Percentiles rank a stretch among this genome's conserved stretches.
Evolutionary conservation across 2,329 filamentous ascomycete genomes (phyloP).

Genomic region (Juglanconis oblonga): DNA sequence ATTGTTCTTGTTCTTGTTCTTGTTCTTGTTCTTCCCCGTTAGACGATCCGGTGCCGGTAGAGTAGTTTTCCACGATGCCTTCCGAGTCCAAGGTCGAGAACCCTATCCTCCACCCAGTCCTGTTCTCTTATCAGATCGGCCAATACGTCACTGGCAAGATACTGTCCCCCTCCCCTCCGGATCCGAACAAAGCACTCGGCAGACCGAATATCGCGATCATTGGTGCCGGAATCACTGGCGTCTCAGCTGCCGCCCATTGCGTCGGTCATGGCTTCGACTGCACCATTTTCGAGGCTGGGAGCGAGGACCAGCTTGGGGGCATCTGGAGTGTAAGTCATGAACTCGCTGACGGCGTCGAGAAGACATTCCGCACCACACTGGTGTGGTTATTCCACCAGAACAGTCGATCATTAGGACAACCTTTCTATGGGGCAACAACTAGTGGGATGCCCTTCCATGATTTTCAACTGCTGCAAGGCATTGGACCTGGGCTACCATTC

Average conservation of each 20-base stretch:
- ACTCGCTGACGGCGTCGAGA: too few relatives aligned
- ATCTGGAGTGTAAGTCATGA: slow-evolving; percentile 68
- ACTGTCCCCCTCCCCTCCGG: slow-evolving; percentile 68
- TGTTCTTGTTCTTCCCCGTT: too few relatives aligned
- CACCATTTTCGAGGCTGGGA: slow-evolving; percentile 71
- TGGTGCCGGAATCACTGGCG: slow-evolving; percentile 69
- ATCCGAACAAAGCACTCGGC: slow-evolving; percentile 51
- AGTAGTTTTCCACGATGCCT: slow-evolving; percentile 27
- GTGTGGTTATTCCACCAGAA: neutral
- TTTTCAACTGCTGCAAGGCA: too few relatives aligned
- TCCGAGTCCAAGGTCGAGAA: slow-evolving; percentile 33
- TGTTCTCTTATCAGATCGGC: slow-evolving; percentile 61
- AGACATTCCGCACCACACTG: too few relatives aligned
- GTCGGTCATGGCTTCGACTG: slow-evolving; percentile 84
- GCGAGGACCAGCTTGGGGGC: slow-evolving; percentile 65
- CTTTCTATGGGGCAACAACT: too few relatives aligned
- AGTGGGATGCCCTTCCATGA: too few relatives aligned
- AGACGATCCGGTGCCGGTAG: neutral
- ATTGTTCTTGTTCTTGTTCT: too few relatives aligned
- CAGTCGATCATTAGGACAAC: neutral
- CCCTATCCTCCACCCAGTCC: slow-evolving; percentile 49
- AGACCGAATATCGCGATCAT: slow-evolving; percentile 68
- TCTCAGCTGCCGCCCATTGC: slow-evolving; percentile 78
- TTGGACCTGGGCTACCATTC: too few relatives aligned
- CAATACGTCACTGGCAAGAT: slow-evolving; percentile 63